Conservation (phyloP, 2,329 filamentous ascomycete genomes). For the Aspergillus pseudonomiae region DNA sequence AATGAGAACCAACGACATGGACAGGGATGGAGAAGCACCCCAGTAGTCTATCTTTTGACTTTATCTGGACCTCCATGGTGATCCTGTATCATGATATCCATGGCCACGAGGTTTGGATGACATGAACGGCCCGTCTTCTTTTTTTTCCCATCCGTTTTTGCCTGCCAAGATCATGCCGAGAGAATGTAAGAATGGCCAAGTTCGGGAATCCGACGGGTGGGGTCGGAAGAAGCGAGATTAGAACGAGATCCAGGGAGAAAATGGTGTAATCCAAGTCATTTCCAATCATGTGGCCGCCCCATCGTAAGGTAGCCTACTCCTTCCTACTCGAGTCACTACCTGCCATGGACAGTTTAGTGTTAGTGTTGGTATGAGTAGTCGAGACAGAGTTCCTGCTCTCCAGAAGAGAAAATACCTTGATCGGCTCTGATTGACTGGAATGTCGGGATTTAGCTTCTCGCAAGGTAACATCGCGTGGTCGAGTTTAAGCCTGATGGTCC, state of each 20-base stretch:
- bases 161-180: conserved; percentile 1
- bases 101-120: not conserved
- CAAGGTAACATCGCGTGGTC: conserved; percentile 3
- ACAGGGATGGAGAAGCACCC: not conserved
- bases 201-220: conserved; percentile 5
- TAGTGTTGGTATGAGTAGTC: not conserved
- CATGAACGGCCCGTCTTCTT: not conserved
- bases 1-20: not conserved
- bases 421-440: not conserved
- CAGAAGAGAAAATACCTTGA: not conserved
- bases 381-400: not conserved
- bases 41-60: not conserved
- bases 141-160: not conserved
- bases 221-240: not conserved
- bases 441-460: not conserved
- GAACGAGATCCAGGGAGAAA: not conserved
- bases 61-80: not conserved
- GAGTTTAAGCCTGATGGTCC: not conserved
- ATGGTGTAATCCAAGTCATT: conserved; percentile 1
- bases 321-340: not conserved
- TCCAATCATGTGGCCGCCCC: not conserved
- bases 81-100: not conserved
- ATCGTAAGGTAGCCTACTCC: too few relatives aligned
- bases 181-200: not conserved
- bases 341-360: not conserved